Percentiles rank a stretch among this genome's conserved stretches.
These are phyloP conservation scores for Lichtheimia ramosa DNA, from an alignment of 371 early-diverging fungal species.

Conservation along the genomic window DNA sequence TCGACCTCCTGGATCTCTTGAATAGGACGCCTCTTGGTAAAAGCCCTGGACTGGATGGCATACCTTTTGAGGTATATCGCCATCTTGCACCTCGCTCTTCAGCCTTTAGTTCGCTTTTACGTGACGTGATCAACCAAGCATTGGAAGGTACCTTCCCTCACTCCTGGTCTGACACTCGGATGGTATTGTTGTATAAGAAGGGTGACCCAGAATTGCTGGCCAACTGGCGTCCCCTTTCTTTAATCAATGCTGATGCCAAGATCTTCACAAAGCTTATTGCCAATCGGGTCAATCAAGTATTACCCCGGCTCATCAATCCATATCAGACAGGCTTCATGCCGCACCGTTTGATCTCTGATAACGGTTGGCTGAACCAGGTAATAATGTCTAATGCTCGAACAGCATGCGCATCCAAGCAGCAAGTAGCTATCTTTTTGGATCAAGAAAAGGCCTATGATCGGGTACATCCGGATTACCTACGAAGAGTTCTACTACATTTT, in stretches of 20 bases:
- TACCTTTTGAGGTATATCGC: slow-evolving; percentile 6
- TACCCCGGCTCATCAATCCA: slow-evolving; percentile 3
- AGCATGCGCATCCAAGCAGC: neutral
- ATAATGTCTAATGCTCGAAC: slow-evolving; percentile 1
- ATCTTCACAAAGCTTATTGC: slow-evolving; percentile 15
- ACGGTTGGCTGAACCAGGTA: slow-evolving; percentile 1
- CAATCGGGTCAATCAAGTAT: neutral
- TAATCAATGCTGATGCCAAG: slow-evolving; percentile 16
- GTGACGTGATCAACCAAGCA: neutral
- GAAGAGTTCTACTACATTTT: neutral
- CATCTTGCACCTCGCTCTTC: neutral
- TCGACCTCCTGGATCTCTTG: no score
- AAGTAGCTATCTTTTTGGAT: slow-evolving; percentile 4
- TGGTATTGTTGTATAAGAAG: slow-evolving; percentile 18
- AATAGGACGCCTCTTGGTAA: neutral
- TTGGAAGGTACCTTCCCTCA: neutral
- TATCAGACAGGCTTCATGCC: slow-evolving; percentile 20
- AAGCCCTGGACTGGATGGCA: slow-evolving; percentile 13
- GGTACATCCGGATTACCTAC: slow-evolving; percentile 15
- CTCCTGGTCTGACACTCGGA: neutral
- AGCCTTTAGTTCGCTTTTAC: no score
- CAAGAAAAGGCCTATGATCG: slow-evolving; percentile 15
- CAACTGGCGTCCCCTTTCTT: slow-evolving; percentile 31
- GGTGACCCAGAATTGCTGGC: slow-evolving; percentile 11
- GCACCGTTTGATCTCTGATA: slow-evolving; percentile 13